phyloP scores from a whole-genome alignment of 371 early-diverging fungal genomes.

The Parasitella parasitica region DNA sequence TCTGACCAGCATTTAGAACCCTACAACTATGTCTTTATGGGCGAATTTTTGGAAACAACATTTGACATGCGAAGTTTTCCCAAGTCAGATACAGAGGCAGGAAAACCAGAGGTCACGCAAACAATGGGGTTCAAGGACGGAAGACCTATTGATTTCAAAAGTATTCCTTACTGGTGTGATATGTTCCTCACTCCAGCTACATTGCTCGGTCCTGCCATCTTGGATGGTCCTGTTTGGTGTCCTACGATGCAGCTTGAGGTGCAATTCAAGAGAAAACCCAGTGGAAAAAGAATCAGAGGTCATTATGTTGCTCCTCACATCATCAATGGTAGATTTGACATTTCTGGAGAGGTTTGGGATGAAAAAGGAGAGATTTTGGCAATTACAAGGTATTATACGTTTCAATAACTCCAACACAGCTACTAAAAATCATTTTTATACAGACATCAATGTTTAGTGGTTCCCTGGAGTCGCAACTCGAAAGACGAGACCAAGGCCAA shows the following conservation, averaged over 20 bases:
- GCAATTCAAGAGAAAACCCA: constrained; percentile 41
- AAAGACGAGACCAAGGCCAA: not conserved
- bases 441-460: constrained; percentile 42
- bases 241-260: constrained; percentile 51
- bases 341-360: constrained; percentile 45
- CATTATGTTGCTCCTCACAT: constrained; percentile 40
- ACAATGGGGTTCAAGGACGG: constrained; percentile 33
- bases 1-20: constrained; percentile 16
- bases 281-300: constrained; percentile 26
- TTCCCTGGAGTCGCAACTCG: constrained; percentile 39
- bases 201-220: constrained; percentile 25
- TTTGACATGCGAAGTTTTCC: constrained; percentile 8
- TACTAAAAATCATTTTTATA: not conserved
- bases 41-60: constrained; percentile 14
- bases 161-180: constrained; percentile 46
- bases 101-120: constrained; percentile 38
- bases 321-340: constrained; percentile 43
- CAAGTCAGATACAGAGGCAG: constrained; percentile 1
- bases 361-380: constrained; percentile 36
- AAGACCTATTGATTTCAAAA: constrained; percentile 39
- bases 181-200: constrained; percentile 44
- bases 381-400: constrained; percentile 25
- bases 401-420: not conserved
- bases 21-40: constrained; percentile 32
- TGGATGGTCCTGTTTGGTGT: constrained; percentile 40